Evolutionary conservation across 371 early-diverging fungal species (phyloP), one percentile per base, ranked within the genome.

Genomic region (Globomyces sp.): DNA sequence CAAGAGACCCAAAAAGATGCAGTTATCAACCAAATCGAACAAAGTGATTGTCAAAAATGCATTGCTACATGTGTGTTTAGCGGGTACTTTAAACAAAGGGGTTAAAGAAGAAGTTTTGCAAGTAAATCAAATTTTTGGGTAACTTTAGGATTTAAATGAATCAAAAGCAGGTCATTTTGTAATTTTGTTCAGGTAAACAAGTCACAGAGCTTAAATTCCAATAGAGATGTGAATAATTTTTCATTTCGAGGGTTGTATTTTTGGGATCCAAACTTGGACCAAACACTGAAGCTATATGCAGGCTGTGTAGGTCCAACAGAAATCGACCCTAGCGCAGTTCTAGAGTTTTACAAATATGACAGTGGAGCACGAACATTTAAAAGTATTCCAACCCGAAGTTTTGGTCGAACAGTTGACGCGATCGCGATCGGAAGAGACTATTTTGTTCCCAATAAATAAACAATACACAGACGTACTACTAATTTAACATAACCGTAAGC

Each of bases 311-410:
- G 74, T 6, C 78, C 79, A 4, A 75, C 71, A 51, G 67, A 55
- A 8, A 49, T 81, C 2, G 55, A 58, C 39, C 63, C 64, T 9
- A 40, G 43, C 4, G 71, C 67, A 34, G 76, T 81, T 1, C 4
- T 70, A 34, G 76, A 74, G 61, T 81, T 67, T 63, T 81, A 81
- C 74, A 81, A 81, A 68, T 81, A 79, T 49, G 81, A 81, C 59
- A 71, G 68, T 39, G 81, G 79, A 1, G 68, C 76, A 9, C 52
- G 79, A 36, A 59, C 69, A 10, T 81, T 81, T 66, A 77, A 74
- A 65, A 51, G 34, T 2, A 57, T 74, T 6, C 71, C 72, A 11
- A 75, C 75, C 8, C 39, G 57, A 39, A 66, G 67, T 59, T 78
- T 76, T 67, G 76, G 78, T 3, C 47, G 66, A 37, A 68, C 68